Percentiles rank a stretch among this genome's conserved stretches.
Conservation (phyloP, 2,329 filamentous ascomycete genomes). For the Ophiostoma tasmaniense region DNA sequence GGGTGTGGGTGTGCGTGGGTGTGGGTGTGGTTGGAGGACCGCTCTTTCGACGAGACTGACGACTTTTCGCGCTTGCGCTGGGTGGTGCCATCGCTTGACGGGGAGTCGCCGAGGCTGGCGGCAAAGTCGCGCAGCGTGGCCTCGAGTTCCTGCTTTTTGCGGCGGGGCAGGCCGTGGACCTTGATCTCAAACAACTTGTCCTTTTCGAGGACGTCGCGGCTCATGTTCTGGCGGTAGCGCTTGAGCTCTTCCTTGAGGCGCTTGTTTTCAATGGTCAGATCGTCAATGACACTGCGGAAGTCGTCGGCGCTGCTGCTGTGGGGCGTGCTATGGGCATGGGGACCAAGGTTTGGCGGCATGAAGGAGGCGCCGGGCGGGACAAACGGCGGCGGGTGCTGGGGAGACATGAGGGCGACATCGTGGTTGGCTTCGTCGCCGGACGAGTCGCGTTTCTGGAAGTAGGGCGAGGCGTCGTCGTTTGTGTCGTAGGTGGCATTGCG, state of each 20-base stretch:
- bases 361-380: background rate
- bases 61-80: constrained; percentile 37
- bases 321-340: constrained; percentile 18
- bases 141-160: constrained; percentile 70
- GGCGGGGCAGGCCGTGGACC: constrained; percentile 61
- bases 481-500: constrained; percentile 31
- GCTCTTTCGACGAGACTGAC: constrained; percentile 25
- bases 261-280: constrained; percentile 77
- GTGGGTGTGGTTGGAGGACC: constrained; percentile 11
- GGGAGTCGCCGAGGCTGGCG: constrained; percentile 44
- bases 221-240: constrained; percentile 57
- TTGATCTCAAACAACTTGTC: constrained; percentile 80
- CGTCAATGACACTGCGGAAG: constrained; percentile 76
- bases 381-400: constrained; percentile 15
- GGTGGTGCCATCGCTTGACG: constrained; percentile 34
- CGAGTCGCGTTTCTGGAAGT: constrained; percentile 46
- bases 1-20: constrained; percentile 25
- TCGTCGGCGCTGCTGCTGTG: constrained; percentile 61
- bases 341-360: constrained; percentile 7
- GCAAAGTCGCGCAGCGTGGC: constrained; percentile 64
- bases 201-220: constrained; percentile 54
- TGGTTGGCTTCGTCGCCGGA: constrained; percentile 35
- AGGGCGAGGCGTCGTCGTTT: constrained; percentile 26
- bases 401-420: constrained; percentile 23
- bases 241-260: constrained; percentile 64